phyloP scores from a whole-genome alignment of 441 rosid genomes.

The Eruca vesicaria region DNA sequence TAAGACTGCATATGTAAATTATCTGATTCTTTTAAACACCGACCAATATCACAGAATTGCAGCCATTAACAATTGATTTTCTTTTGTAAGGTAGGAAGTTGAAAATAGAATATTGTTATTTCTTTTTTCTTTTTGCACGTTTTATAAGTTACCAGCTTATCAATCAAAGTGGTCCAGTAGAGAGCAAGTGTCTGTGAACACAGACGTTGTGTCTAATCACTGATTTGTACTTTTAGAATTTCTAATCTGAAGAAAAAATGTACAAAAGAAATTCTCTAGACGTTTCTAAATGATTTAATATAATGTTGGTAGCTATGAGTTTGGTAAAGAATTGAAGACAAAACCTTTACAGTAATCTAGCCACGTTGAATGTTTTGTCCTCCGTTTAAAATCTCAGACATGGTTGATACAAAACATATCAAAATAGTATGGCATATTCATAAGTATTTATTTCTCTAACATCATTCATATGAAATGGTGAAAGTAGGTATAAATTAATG shows the following conservation, averaged over 20 bases:
- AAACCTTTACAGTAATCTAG: neutral
- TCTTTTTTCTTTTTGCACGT: neutral
- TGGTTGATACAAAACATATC: neutral
- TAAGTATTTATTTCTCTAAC: neutral
- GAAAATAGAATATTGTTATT: neutral
- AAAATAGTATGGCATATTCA: neutral
- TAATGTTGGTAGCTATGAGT: neutral
- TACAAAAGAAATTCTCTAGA: neutral
- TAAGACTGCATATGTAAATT: neutral
- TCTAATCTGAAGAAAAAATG: too few relatives aligned
- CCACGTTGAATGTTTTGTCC: neutral
- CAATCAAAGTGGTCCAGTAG: neutral
- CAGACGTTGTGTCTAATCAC: neutral
- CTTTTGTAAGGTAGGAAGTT: neutral
- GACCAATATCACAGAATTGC: neutral
- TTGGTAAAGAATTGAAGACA: neutral
- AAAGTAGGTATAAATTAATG: too few relatives aligned
- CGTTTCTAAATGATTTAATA: neutral
- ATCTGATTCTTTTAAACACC: neutral
- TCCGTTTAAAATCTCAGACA: neutral
- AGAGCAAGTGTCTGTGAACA: neutral
- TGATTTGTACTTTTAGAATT: neutral
- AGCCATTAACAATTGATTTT: neutral
- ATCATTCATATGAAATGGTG: too few relatives aligned
- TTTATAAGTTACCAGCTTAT: conserved; percentile 23